These are phyloP conservation scores for Adenanthera pavonina DNA, from an alignment of 306 rosid genomes.

Conservation along the genomic window DNA sequence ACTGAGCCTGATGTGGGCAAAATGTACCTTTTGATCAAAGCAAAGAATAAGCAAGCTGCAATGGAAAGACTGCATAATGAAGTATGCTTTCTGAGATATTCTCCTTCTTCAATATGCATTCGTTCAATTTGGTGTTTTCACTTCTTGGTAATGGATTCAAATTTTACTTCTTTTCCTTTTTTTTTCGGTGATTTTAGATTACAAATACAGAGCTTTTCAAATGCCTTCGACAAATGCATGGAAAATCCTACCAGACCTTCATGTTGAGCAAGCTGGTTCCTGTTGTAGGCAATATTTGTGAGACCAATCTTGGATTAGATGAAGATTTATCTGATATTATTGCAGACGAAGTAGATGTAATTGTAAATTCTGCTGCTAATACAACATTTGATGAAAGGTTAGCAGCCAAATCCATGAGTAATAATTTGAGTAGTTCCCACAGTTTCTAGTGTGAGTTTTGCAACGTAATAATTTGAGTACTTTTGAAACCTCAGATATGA, in stretches of 20 bases:
- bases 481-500: conserved; percentile 62
- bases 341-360: conserved; percentile 78
- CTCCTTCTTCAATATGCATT: conserved; percentile 14
- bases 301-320: conserved; percentile 77
- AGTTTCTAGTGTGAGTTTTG: conserved; percentile 21
- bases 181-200: conserved; percentile 55
- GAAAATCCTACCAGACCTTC: conserved; percentile 79
- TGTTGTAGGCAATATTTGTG: conserved; percentile 80
- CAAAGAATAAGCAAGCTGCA: conserved; percentile 83
- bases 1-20: conserved; percentile 88
- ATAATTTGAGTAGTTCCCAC: not conserved
- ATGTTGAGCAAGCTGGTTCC: conserved; percentile 91
- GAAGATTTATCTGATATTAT: conserved; percentile 52
- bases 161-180: not conserved
- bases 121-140: conserved; percentile 13
- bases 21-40: conserved; percentile 88
- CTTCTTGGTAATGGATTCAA: conserved; percentile 9
- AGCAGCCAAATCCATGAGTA: not conserved
- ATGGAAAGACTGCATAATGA: conserved; percentile 76
- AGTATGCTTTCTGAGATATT: conserved; percentile 53
- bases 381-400: conserved; percentile 97
- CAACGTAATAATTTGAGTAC: conserved; percentile 12
- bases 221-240: conserved; percentile 75
- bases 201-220: conserved; percentile 86
- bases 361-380: conserved; percentile 93